Evolutionary conservation across 306 rosid genomes (phyloP).

Genomic region (Pyrus bretschneideri): DNA sequence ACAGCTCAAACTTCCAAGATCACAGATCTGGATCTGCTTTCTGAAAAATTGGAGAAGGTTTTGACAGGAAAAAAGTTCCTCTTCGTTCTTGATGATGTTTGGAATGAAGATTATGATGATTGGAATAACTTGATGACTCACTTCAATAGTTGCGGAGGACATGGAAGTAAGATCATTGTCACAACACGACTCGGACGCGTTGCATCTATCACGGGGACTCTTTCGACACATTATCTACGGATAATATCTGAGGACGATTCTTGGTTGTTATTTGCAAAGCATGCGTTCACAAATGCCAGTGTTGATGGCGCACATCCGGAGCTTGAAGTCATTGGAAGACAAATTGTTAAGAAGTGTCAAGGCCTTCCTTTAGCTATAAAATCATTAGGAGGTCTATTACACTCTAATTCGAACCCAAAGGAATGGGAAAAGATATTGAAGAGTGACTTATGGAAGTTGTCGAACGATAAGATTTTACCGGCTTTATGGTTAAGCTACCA

Average conservation of each 20-base stretch:
- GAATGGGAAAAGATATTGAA: no score
- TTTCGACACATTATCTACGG: background rate
- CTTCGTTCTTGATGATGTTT: conserved; percentile 13
- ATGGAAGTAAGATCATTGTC: conserved; percentile 1
- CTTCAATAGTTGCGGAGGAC: background rate
- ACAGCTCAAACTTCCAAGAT: no score
- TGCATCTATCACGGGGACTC: background rate
- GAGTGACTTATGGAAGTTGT: no score
- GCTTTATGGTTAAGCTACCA: conserved; percentile 5
- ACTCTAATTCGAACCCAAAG: no score
- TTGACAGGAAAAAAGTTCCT: conserved; percentile 2
- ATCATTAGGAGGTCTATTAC: no score
- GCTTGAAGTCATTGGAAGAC: conserved; percentile 5
- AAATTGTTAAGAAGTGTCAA: background rate
- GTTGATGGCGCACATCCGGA: background rate
- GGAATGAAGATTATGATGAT: background rate
- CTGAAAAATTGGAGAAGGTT: no score
- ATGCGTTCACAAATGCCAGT: background rate
- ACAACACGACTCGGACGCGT: background rate
- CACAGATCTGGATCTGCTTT: no score
- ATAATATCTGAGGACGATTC: background rate
- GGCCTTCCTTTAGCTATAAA: no score
- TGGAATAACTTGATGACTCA: background rate
- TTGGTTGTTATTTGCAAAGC: conserved; percentile 5
- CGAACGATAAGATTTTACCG: no score